Conservation (phyloP, 2,329 filamentous ascomycete species). For the Fusarium pseudograminearum region DNA sequence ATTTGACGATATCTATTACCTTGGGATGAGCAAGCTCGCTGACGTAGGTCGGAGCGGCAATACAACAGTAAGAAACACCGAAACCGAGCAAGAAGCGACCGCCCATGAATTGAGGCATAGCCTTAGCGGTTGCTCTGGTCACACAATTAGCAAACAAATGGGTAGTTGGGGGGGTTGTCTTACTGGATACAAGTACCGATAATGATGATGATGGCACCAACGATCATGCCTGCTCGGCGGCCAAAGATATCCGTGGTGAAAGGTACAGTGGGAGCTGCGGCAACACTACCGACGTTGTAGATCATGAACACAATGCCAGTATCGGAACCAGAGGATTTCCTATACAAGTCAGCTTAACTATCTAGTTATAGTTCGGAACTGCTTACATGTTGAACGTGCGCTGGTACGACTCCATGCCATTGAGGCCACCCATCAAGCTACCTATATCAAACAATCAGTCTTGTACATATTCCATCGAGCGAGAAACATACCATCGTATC, state of each 20-base stretch:
- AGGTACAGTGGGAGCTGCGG: conserved; percentile 56
- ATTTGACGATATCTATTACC: not conserved
- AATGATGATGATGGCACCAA: conserved; percentile 56
- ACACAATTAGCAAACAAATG: not conserved
- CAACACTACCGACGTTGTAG: conserved; percentile 59
- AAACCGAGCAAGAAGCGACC: conserved; percentile 70
- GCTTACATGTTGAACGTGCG: conserved; percentile 34
- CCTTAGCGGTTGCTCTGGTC: conserved; percentile 49
- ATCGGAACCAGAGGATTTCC: conserved; percentile 33
- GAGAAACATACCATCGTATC: conserved; percentile 26
- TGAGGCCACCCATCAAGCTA: conserved; percentile 44
- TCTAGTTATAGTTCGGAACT: rapidly evolving
- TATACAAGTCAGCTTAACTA: not conserved
- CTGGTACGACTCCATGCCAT: conserved; percentile 47
- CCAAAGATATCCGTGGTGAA: conserved; percentile 57
- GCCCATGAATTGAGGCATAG: conserved; percentile 55
- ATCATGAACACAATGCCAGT: conserved; percentile 56
- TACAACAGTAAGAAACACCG: conserved; percentile 57
- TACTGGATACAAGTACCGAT: conserved; percentile 56
- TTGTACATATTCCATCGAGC: rapidly evolving
- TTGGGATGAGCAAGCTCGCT: conserved; percentile 65
- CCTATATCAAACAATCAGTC: not conserved
- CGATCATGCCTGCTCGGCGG: conserved; percentile 57
- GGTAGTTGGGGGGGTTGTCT: rapidly evolving
- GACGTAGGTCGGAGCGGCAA: conserved; percentile 56